Evolutionary conservation across 2,329 filamentous ascomycete genomes (phyloP).

Genomic region (Zalaria sp.): DNA sequence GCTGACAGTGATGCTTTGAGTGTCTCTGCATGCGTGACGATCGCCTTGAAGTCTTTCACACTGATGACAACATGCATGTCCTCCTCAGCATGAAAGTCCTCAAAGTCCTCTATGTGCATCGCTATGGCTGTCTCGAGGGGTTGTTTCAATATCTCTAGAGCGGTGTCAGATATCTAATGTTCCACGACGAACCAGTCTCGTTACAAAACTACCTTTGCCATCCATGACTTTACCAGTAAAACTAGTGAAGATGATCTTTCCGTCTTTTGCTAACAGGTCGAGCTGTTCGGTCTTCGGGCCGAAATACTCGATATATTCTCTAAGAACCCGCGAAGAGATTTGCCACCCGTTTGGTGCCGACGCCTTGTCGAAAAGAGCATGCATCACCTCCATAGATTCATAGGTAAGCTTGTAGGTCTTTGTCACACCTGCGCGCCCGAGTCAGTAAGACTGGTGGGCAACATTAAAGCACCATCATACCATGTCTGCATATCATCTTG

Average conservation of each 20-base stretch:
- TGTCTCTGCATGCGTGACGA: constrained; percentile 60
- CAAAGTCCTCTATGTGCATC: constrained; percentile 63
- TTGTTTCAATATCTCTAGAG: constrained; percentile 58
- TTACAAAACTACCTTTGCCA: constrained; percentile 36
- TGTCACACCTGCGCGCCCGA: constrained; percentile 42
- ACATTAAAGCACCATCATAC: neutral
- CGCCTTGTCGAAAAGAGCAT: constrained; percentile 58
- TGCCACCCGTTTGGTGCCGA: constrained; percentile 56
- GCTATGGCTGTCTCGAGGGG: constrained; percentile 69
- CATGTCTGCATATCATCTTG: constrained; percentile 49
- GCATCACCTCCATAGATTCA: constrained; percentile 58
- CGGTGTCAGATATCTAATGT: constrained; percentile 6
- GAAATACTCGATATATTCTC: constrained; percentile 68
- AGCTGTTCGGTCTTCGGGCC: constrained; percentile 68
- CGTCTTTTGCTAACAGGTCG: constrained; percentile 60
- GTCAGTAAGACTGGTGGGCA: neutral
- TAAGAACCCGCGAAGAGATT: constrained; percentile 55
- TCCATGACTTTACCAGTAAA: constrained; percentile 68
- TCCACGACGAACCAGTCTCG: constrained; percentile 1
- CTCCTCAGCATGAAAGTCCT: constrained; percentile 58
- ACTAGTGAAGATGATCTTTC: constrained; percentile 59
- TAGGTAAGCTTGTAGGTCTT: constrained; percentile 67
- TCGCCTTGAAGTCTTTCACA: constrained; percentile 71
- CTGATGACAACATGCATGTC: constrained; percentile 67
- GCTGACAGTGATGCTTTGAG: constrained; percentile 53